Evolutionary conservation across 257 asterid genomes (phyloP).

Genomic region (Solanum tarapatanum): DNA sequence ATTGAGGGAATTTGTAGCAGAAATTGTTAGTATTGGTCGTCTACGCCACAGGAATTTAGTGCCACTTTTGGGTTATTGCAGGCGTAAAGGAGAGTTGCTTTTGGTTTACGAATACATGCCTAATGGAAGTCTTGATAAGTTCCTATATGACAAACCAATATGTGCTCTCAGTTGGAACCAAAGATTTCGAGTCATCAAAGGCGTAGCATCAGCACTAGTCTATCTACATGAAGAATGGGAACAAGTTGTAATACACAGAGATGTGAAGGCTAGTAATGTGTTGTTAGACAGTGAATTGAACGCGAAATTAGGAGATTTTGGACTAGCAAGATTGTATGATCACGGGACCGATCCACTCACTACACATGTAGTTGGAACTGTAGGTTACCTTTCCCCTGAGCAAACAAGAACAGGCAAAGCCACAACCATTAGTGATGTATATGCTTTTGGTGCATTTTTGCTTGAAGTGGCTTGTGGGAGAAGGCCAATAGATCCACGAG

Average conservation of each 20-base stretch:
- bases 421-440: constrained; percentile 43
- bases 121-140: constrained; percentile 26
- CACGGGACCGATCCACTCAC: neutral
- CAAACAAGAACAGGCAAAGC: constrained; percentile 11
- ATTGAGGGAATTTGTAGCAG: constrained; percentile 51
- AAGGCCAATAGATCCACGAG: constrained; percentile 43
- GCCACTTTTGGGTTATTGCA: constrained; percentile 45
- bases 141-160: constrained; percentile 5
- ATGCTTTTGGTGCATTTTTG: constrained; percentile 50
- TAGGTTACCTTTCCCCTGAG: constrained; percentile 48
- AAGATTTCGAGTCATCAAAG: constrained; percentile 3
- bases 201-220: constrained; percentile 20
- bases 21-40: constrained; percentile 51
- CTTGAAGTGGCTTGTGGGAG: constrained; percentile 61
- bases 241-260: constrained; percentile 57
- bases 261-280: constrained; percentile 54
- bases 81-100: constrained; percentile 41
- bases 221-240: constrained; percentile 66
- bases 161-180: neutral
- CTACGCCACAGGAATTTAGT: constrained; percentile 61
- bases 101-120: constrained; percentile 46
- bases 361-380: constrained; percentile 4
- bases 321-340: neutral
- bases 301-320: constrained; percentile 9
- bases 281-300: constrained; percentile 39